Conservation (phyloP, 306 rosid genomes). For the Cicer cuneatum region DNA sequence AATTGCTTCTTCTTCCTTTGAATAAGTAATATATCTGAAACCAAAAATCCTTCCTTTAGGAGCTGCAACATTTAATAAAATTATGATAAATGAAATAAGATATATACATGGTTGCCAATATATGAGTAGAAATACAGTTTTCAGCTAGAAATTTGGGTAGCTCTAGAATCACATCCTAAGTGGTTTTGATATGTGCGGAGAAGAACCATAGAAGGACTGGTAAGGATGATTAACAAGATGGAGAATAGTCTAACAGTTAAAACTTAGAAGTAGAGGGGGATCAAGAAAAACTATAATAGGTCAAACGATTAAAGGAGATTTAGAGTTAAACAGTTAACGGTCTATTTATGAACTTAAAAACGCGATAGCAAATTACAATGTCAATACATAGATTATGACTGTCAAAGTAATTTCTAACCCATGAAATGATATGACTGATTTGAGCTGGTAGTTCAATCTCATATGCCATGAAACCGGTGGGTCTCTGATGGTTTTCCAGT, state of each 20-base stretch:
- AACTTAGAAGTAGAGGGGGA: not conserved
- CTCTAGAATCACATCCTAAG: not conserved
- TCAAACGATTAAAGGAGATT: not conserved
- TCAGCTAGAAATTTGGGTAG: not conserved
- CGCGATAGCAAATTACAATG: not conserved
- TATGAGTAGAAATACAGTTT: slow-evolving; percentile 1
- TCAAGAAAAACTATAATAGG: not conserved
- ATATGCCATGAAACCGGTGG: no score
- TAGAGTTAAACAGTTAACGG: not conserved
- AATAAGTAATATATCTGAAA: slow-evolving; percentile 94
- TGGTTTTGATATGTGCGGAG: slow-evolving; percentile 5
- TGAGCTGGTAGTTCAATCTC: no score
- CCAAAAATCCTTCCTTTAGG: slow-evolving; percentile 26
- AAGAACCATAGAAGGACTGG: slow-evolving; percentile 1
- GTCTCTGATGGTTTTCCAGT: no score
- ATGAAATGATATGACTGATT: not conserved
- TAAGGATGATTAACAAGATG: slow-evolving; percentile 6
- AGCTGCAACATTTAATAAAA: slow-evolving; percentile 18
- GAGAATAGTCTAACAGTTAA: not conserved
- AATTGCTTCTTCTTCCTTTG: slow-evolving; percentile 96
- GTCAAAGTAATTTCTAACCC: not conserved
- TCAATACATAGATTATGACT: not conserved
- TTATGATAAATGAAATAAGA: not conserved
- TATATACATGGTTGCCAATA: not conserved
- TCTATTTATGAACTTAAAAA: not conserved